These are phyloP conservation scores for Gymnopilus dilepis DNA, from an alignment of 768 basidiomycete species.

Conservation along the genomic window DNA sequence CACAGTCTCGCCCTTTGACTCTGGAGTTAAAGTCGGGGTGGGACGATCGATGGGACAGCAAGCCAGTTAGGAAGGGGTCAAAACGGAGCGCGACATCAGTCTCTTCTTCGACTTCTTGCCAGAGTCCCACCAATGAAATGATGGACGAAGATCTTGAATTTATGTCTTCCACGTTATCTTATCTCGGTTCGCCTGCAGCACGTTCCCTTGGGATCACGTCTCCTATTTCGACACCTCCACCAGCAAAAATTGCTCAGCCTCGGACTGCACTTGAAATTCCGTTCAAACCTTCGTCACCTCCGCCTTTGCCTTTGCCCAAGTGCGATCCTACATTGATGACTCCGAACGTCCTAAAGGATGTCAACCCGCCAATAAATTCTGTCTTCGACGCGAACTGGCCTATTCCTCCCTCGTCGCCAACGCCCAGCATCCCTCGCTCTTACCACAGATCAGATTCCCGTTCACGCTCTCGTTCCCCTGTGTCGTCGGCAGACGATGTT, in stretches of 20 bases:
- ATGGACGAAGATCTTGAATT: slow-evolving; percentile 44
- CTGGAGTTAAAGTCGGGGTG: slow-evolving; percentile 53
- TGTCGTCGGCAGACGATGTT: slow-evolving; percentile 26
- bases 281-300: slow-evolving; percentile 16
- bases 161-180: slow-evolving; percentile 47
- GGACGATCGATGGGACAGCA: slow-evolving; percentile 52
- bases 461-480: slow-evolving; percentile 29
- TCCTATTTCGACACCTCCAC: slow-evolving; percentile 26
- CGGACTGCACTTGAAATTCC: slow-evolving; percentile 15
- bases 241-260: slow-evolving; percentile 14
- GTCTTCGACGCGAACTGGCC: slow-evolving; percentile 49
- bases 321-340: background rate
- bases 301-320: slow-evolving; percentile 5
- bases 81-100: slow-evolving; percentile 27
- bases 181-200: slow-evolving; percentile 50
- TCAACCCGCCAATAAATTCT: slow-evolving; percentile 41
- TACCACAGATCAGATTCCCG: slow-evolving; percentile 9
- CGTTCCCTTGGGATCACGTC: slow-evolving; percentile 44
- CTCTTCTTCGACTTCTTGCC: slow-evolving; percentile 26
- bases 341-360: slow-evolving; percentile 33
- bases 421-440: slow-evolving; percentile 22
- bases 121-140: slow-evolving; percentile 29
- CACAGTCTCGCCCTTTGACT: slow-evolving; percentile 30
- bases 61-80: slow-evolving; percentile 29
- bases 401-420: slow-evolving; percentile 33